phyloP scores from a whole-genome alignment of 2,329 filamentous ascomycete species.

The Thelonectria discophora region DNA sequence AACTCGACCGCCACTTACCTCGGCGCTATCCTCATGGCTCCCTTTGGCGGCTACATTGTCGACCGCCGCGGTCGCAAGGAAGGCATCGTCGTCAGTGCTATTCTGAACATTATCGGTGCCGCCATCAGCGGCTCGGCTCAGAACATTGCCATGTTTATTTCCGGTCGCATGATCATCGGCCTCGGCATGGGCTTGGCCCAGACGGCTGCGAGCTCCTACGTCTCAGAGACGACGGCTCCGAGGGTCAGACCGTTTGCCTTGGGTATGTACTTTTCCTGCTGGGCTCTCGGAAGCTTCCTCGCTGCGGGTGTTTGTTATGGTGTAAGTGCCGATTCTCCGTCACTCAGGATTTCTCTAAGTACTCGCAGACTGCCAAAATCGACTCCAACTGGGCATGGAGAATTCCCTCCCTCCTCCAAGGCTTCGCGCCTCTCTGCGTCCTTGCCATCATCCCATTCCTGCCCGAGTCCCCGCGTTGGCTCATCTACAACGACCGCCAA shows the following conservation, averaged over 20 bases:
- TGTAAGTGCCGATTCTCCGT: not conserved
- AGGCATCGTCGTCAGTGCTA: not conserved
- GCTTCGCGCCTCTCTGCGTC: not conserved
- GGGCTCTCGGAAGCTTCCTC: constrained; percentile 5
- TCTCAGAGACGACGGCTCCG: not conserved
- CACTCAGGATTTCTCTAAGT: too few species aligned
- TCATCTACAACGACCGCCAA: constrained; percentile 67
- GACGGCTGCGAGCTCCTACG: too few species aligned
- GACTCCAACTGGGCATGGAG: constrained; percentile 17
- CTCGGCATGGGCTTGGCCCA: not conserved
- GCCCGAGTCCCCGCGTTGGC: constrained; percentile 68
- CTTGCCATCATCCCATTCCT: constrained; percentile 52
- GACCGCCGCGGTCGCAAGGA: constrained; percentile 5
- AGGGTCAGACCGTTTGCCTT: not conserved
- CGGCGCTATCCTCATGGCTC: not conserved
- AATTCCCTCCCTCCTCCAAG: constrained; percentile 12
- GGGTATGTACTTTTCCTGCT: not conserved
- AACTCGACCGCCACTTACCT: not conserved
- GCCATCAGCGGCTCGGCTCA: constrained; percentile 1
- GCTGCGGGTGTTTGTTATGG: constrained; percentile 15
- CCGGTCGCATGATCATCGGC: constrained; percentile 47
- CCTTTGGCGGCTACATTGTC: not conserved
- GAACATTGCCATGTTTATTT: constrained; percentile 40
- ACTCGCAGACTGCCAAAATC: not conserved
- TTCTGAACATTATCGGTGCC: not conserved